phyloP scores from a whole-genome alignment of 768 basidiomycete species.

The Russula olivacea region DNA sequence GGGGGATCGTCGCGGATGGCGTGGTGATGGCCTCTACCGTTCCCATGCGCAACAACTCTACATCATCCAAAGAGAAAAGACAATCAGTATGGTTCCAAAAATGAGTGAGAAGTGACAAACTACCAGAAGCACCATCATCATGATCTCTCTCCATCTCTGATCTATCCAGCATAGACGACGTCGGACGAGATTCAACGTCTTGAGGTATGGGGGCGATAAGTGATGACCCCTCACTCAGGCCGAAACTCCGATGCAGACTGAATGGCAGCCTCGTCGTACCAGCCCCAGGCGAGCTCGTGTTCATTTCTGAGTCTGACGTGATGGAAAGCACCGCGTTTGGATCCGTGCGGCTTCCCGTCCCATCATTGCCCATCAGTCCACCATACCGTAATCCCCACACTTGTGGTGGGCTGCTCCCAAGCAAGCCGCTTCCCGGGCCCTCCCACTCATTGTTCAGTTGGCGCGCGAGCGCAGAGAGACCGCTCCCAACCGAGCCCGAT shows the following conservation, averaged over 20 bases:
- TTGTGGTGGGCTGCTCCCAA: constrained; percentile 2
- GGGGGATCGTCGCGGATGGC: constrained; percentile 39
- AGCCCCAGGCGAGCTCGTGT: neutral
- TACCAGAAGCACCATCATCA: constrained; percentile 34
- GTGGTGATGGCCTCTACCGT: constrained; percentile 46
- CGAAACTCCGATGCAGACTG: constrained; percentile 27
- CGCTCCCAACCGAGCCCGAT: constrained; percentile 19
- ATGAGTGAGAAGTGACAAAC: neutral
- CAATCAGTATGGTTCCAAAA: constrained; percentile 3
- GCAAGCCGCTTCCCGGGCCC: neutral
- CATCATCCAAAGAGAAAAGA: neutral
- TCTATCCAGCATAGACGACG: constrained; percentile 33
- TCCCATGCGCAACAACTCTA: constrained; percentile 48
- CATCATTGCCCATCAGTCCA: constrained; percentile 23
- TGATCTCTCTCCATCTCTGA: constrained; percentile 31
- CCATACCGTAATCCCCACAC: constrained; percentile 28
- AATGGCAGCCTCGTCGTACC: constrained; percentile 29
- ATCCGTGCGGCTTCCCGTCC: constrained; percentile 7
- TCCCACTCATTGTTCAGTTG: constrained; percentile 37
- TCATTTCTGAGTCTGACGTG: constrained; percentile 19
- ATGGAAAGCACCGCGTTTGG: constrained; percentile 26
- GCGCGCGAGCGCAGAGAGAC: constrained; percentile 36
- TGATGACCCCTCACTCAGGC: constrained; percentile 22
- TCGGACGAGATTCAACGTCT: constrained; percentile 33
- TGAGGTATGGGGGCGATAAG: constrained; percentile 33